A percentile compares a stretch with the other conserved stretches of the same genome.
Evolutionary conservation across 2,329 filamentous ascomycete species (phyloP).

Genomic region (Xylariaceae sp.): DNA sequence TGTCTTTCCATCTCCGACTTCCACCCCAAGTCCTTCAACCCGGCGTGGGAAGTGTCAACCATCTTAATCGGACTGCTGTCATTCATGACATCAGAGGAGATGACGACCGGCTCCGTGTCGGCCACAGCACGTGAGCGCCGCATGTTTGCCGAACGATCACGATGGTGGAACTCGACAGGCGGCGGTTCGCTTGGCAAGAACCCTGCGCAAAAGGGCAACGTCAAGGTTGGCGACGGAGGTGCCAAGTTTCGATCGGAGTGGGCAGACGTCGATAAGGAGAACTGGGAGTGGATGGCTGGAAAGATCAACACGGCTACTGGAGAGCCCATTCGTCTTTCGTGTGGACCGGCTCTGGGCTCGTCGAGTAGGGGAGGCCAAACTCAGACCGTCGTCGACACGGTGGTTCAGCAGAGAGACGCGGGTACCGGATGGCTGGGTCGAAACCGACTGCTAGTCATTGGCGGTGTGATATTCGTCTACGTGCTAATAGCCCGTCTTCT

Average conservation of each 20-base stretch:
- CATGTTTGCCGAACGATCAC: slow-evolving; percentile 67
- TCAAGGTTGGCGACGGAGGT: slow-evolving; percentile 88
- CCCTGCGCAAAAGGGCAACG: slow-evolving; percentile 62
- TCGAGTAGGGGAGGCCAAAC: slow-evolving; percentile 57
- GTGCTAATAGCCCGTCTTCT: slow-evolving; percentile 75
- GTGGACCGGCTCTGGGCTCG: slow-evolving; percentile 54
- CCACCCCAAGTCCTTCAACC: slow-evolving; percentile 96
- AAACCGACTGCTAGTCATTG: slow-evolving; percentile 71
- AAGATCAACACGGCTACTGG: slow-evolving; percentile 75
- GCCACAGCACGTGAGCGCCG: slow-evolving; percentile 72
- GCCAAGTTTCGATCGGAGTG: slow-evolving; percentile 85
- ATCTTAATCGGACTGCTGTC: slow-evolving; percentile 90
- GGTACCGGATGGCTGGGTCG: slow-evolving; percentile 76
- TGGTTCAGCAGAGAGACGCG: slow-evolving; percentile 68
- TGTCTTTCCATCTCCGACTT: slow-evolving; percentile 97
- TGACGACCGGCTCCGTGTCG: slow-evolving; percentile 88
- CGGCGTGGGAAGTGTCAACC: slow-evolving; percentile 95
- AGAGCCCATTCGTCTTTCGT: slow-evolving; percentile 46
- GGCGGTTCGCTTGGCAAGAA: slow-evolving; percentile 65
- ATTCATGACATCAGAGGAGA: slow-evolving; percentile 98
- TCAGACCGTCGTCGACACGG: slow-evolving; percentile 71
- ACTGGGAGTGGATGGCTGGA: slow-evolving; percentile 86
- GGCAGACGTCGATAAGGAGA: slow-evolving; percentile 83
- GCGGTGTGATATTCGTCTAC: slow-evolving; percentile 70
- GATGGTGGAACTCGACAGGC: slow-evolving; percentile 97